Conservation (phyloP, 495 filamentous ascomycete species). For the Annulohypoxylon maeteangense region DNA sequence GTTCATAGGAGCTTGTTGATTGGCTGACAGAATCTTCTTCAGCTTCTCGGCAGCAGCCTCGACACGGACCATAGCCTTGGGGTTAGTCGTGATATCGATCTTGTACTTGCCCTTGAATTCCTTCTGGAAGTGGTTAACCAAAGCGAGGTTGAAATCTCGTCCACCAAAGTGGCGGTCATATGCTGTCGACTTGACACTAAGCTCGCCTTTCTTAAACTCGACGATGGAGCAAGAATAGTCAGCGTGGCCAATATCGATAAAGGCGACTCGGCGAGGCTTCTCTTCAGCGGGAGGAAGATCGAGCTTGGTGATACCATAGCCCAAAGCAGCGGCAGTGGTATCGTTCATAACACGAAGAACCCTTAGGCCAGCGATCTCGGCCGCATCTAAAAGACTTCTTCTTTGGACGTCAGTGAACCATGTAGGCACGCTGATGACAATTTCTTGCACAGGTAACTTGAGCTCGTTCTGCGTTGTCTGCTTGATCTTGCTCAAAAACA, state of each 20-base stretch:
- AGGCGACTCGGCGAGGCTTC: conserved; percentile 90
- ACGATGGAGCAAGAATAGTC: conserved; percentile 95
- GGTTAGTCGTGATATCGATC: conserved; percentile 87
- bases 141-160: conserved; percentile 93
- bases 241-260: conserved; percentile 96
- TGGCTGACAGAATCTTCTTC: conserved; percentile 99
- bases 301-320: conserved; percentile 96
- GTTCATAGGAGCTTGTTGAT: conserved; percentile 91
- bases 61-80: conserved; percentile 88
- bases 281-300: conserved; percentile 90
- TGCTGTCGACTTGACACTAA: conserved; percentile 91
- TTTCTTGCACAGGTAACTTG: conserved; percentile 91
- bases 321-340: conserved; percentile 94
- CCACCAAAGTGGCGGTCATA: conserved; percentile 98
- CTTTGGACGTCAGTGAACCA: conserved; percentile 98
- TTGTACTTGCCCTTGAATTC: conserved; percentile 95
- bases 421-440: conserved; percentile 92
- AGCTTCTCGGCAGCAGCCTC: conserved; percentile 91
- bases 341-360: conserved; percentile 96
- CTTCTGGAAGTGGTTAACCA: conserved; percentile 92
- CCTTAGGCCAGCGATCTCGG: conserved; percentile 94
- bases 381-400: conserved; percentile 86
- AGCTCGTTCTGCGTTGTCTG: conserved; percentile 86
- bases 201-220: conserved; percentile 97
- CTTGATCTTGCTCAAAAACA: conserved; percentile 96